Base-by-base conservation (phyloP, 2,329 filamentous ascomycete species). In the Paramyrothecium roridum region DNA sequence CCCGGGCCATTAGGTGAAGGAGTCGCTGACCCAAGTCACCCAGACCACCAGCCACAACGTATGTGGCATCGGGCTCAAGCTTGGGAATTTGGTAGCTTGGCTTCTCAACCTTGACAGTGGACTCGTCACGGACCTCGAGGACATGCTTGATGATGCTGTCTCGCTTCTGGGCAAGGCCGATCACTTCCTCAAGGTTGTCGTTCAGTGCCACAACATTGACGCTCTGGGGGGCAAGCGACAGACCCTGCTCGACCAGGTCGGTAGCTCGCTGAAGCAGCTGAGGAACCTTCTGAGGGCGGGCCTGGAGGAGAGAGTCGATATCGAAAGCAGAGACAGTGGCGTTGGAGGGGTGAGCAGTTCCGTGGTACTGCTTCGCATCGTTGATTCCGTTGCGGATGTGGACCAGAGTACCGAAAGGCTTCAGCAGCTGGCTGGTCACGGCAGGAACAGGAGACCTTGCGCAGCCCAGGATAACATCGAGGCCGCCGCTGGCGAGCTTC, bases 31-130 rank as follows among this genome's bases (percentile, higher is more conserved):
- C 54, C 19, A 61, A 47, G 46, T 57, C 57, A 45, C 57, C 57
- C 17, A 59, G 33, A 26, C 57, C 59, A 48, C 59, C 59, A 40
- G 51, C 54, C 7, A 59, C 48, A 21, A 59, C 53, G 33, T 59
- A 59, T 20, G 57, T 56, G 21, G 21, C 55, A 23, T 59, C 34
- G 16, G 22, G 10, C 21, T 52, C 52, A 21, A 57, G 52, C 21
- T 47, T 48, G 20, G 52, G 52, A 49, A 54, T 19, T 17, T 47
- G n/a, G 50, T 48, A 52, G 45, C 30, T 51, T 33, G 52, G 52
- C 30, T 33, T 22, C 23, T 50, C 48, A 16, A 50, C 48, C 21
- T 50, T 50, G 23, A 50, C 48, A 19, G n/a, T 17, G n/a, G 48
- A 26, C 22, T 50, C 17, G 17, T 50, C 22, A 8, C 26, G 21